Evolutionary conservation across 306 rosid genomes (phyloP), one percentile per base, ranked within the genome.

Genomic region (Macrotyloma uniflorum): DNA sequence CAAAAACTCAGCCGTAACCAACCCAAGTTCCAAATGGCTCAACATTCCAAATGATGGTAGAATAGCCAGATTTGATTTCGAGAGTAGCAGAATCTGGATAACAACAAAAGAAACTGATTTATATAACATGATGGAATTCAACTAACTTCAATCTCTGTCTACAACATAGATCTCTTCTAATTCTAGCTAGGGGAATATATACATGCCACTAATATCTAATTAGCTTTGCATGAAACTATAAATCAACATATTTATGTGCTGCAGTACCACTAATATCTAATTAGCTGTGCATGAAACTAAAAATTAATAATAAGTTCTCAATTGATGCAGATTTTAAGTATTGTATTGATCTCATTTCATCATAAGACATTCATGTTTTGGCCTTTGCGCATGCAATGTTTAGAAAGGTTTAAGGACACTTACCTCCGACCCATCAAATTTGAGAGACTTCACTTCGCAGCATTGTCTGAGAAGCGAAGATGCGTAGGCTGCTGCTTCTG

Each of bases 341-440:
- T 26, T 1, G 28, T 26, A n/a, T 9, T 8, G 40, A 40, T 22
- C 57, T 42, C 14, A 16, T 57, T 0, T n/a, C 22, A 49, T 49
- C 20, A 24, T 24, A 74, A 26, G 40, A 15, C 9, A 6, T 16
- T 32, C 36, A 47, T 32, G 42, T 47, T 47, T 22, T 65, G 43
- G 5, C 54, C 15, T 51, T 20, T 4, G 11, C 5, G 11, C 5
- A 16, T 23, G 28, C 18, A 46, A 3, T 26, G 35, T 59, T 28
- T 19, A 7, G 59, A 51, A 79, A 1, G 16, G 50, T 15, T 32
- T 2, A 57, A 46, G 18, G 10, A 42, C 4, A 47, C 46, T 10
- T 66, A 80, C 80, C 62, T 53, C 67, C 0, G 30, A 15, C 33
- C 46, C 35, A 2, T 33, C 33, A 54, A 80, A 66, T 43, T 22